Conservation (phyloP, 31 red algal species). For the Bonnemaisonia californica region DNA sequence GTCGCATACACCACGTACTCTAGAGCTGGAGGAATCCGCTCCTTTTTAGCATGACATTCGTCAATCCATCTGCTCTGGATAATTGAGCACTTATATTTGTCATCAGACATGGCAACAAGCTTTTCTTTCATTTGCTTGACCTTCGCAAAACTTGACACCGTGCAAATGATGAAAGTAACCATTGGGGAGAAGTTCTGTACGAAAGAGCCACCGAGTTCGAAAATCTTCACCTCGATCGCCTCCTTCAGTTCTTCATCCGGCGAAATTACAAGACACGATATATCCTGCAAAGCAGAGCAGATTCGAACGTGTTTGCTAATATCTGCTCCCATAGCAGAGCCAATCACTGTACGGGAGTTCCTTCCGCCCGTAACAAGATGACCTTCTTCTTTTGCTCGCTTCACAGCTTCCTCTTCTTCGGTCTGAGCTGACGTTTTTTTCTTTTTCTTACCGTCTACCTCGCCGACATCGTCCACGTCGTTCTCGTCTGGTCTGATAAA, state of each 20-base stretch:
- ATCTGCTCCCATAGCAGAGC: constrained; percentile 38
- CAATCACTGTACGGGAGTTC: constrained; percentile 37
- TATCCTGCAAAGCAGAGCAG: constrained; percentile 24
- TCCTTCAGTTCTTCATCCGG: constrained; percentile 34
- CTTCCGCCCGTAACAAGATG: constrained; percentile 48
- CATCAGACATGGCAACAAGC: neutral
- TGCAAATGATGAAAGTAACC: constrained; percentile 61
- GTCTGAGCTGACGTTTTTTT: constrained; percentile 3
- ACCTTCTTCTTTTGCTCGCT: constrained; percentile 55
- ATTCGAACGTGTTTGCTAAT: constrained; percentile 20
- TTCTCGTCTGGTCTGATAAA: constrained; percentile 50
- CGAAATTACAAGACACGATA: constrained; percentile 31
- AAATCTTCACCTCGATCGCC: constrained; percentile 57
- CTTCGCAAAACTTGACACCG: neutral
- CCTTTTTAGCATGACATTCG: constrained; percentile 21
- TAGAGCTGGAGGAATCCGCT: neutral
- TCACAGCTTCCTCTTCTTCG: constrained; percentile 57
- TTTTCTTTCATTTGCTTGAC: constrained; percentile 38
- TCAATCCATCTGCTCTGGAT: constrained; percentile 47
- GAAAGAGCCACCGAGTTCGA: constrained; percentile 58
- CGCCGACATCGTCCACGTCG: constrained; percentile 61
- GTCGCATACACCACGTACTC: constrained; percentile 40
- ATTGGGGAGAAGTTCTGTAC: constrained; percentile 32
- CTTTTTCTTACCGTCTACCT: constrained; percentile 11
- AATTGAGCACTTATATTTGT: constrained; percentile 32